These are phyloP conservation scores for Jackrogersella multiformis DNA, from an alignment of 495 filamentous ascomycete species.

Conservation along the genomic window DNA sequence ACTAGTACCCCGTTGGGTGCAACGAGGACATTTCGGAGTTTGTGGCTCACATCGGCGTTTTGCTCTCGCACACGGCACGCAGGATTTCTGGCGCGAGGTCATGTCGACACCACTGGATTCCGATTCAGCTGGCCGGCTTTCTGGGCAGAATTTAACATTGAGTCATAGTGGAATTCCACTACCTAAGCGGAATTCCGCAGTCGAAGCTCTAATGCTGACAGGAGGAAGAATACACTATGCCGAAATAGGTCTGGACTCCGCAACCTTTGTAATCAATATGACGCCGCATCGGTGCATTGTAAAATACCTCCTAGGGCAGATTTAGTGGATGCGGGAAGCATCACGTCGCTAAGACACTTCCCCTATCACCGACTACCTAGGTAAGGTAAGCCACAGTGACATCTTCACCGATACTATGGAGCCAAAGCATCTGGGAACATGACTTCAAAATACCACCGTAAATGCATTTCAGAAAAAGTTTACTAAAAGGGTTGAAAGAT, in stretches of 20 bases:
- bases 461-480: no score
- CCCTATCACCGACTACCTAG: neutral
- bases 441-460: no score
- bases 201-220: neutral
- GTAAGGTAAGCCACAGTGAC: neutral
- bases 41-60: conserved; percentile 12
- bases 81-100: conserved; percentile 6
- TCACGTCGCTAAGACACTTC: neutral
- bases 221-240: neutral
- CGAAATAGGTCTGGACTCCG: conserved; percentile 7
- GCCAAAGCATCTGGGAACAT: neutral
- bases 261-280: neutral
- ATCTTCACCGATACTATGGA: neutral
- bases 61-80: conserved; percentile 9
- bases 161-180: neutral
- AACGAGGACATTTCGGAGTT: conserved; percentile 15
- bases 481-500: no score
- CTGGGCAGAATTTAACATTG: neutral
- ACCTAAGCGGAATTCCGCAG: no score
- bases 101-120: neutral
- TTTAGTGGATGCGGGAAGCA: neutral
- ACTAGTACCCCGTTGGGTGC: neutral
- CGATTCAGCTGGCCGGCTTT: neutral
- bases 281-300: neutral
- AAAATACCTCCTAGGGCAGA: no score